Conservation (phyloP, 768 basidiomycete genomes). For the Podaxis sp. region DNA sequence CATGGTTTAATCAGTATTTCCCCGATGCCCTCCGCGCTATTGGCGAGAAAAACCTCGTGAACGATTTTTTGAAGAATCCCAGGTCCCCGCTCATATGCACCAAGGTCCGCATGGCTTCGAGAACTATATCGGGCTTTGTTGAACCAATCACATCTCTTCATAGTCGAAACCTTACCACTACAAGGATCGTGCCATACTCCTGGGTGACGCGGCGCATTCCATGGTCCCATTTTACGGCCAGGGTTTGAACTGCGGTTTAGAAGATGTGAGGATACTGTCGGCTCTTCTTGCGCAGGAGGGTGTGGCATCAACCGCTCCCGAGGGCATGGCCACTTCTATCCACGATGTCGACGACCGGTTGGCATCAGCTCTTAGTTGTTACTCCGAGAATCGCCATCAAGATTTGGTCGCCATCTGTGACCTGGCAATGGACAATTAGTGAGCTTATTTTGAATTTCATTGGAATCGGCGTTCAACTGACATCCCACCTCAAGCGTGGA, state of each 20-base stretch:
- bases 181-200: constrained; percentile 77
- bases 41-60: constrained; percentile 71
- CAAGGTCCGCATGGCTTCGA: constrained; percentile 53
- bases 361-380: constrained; percentile 64
- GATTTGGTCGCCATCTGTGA: constrained; percentile 89
- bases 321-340: constrained; percentile 24
- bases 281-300: constrained; percentile 67
- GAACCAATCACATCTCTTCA: constrained; percentile 21
- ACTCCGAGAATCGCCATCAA: constrained; percentile 78
- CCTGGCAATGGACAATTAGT: constrained; percentile 97
- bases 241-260: constrained; percentile 95
- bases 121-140: constrained; percentile 17
- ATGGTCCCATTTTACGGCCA: constrained; percentile 99
- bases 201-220: constrained; percentile 95
- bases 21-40: constrained; percentile 84
- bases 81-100: constrained; percentile 88
- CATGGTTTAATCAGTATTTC: constrained; percentile 83
- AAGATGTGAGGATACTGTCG: constrained; percentile 90
- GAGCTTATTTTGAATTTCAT: constrained; percentile 32
- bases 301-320: constrained; percentile 45
- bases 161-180: constrained; percentile 89
- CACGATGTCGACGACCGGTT: constrained; percentile 50
- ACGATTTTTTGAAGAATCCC: constrained; percentile 81
- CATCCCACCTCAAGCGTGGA: constrained; percentile 64
- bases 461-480: constrained; percentile 13